Evolutionary conservation across 768 basidiomycete species (phyloP).

Genomic region (Nidularia sp.): DNA sequence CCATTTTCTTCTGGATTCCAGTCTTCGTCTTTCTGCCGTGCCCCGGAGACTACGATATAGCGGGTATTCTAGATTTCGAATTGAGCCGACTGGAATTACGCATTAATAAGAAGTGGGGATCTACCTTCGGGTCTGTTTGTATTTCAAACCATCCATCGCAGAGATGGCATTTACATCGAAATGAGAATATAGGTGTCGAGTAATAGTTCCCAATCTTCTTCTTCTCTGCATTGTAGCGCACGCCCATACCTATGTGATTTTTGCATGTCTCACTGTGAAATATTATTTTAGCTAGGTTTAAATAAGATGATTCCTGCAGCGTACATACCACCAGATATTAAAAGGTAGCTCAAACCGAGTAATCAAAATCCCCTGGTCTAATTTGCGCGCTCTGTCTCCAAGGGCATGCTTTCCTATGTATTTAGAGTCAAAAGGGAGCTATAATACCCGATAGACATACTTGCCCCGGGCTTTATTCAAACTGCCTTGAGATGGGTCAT

Average conservation of each 20-base stretch:
- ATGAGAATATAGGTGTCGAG: constrained; percentile 91
- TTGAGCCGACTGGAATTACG: background rate
- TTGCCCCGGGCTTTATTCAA: constrained; percentile 70
- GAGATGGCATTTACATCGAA: constrained; percentile 96
- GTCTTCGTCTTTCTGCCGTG: constrained; percentile 91
- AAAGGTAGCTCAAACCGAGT: constrained; percentile 95
- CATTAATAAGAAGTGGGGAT: background rate
- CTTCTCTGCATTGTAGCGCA: constrained; percentile 99
- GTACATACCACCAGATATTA: constrained; percentile 89
- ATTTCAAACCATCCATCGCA: constrained; percentile 99
- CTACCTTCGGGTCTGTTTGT: constrained; percentile 92
- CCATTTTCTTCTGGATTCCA: constrained; percentile 98
- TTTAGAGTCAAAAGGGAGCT: too few relatives aligned
- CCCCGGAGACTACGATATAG: constrained; percentile 90
- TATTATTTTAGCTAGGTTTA: constrained; percentile 1
- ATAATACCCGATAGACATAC: background rate
- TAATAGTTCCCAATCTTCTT: constrained; percentile 94
- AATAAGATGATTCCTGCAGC: background rate
- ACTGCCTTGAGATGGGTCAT: constrained; percentile 57
- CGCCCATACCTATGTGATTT: constrained; percentile 97
- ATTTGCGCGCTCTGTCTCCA: constrained; percentile 88
- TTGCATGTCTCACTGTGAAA: constrained; percentile 80
- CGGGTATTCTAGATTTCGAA: constrained; percentile 73
- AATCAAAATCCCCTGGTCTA: constrained; percentile 95
- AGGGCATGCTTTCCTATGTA: constrained; percentile 85